Evolutionary conservation across 2,329 filamentous ascomycete species (phyloP), one percentile per base, ranked within the genome.

Genomic region (Diaporthe longicolla): DNA sequence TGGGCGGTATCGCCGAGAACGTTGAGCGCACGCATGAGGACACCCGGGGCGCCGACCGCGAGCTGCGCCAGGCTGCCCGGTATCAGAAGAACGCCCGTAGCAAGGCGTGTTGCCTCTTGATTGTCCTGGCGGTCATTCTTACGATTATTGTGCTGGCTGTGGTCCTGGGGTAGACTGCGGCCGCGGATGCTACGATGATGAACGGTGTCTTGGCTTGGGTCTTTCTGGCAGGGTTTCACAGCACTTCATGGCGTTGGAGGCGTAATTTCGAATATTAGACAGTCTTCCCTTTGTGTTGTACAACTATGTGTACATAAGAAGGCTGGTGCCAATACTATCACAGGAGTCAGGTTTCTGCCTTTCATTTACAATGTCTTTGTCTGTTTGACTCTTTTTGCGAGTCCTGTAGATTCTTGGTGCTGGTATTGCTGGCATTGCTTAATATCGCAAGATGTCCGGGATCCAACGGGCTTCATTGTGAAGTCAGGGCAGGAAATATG

Each of bases 41-140:
- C 80, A 97, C 95, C 17, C 88, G 92, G 71, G 95, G 95, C 52
- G 97, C 96, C 55, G 95, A 98, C 82, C 84, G 92, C 73, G 96
- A 99, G 84, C 88, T 98, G 78, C 90, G 94, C 76, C 93, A 93
- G 79, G 97, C 97, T 24, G 95, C 93, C 76, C 89, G 95, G 79
- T 97, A 98, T 84, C 97, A 99, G 87, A 98, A 95, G 89, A 95
- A 95, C 76, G 97, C 97, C 37, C 90, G 97, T 77, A 97, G 95
- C 84, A 98, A 97, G 88, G 94, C 94, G 54, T 99, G 96, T 82
- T 98, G 95, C 82, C 85, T 99, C 81, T 84, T 99, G 80, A 84
- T 99, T 68, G 96, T 99, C 75, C 83, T 99, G 80, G 93, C 93
- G 1, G 90, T 99, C 63, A 97, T 99, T 74, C 83, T 98, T 79